Base-by-base conservation (phyloP, 257 asterid species). In the Plantago elongata region DNA sequence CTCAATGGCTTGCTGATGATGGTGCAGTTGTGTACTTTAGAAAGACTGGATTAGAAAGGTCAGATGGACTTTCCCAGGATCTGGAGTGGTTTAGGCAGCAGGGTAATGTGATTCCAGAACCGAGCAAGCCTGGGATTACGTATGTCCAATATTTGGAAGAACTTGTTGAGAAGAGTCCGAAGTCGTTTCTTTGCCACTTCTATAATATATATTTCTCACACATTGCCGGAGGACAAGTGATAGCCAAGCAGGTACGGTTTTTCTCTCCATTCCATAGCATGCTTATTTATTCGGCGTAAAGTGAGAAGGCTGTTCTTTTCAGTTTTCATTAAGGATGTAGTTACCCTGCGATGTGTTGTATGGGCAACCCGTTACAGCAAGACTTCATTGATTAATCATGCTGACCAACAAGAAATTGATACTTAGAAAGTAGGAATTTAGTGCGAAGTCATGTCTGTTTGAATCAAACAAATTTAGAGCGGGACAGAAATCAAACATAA, bases 171-270 rank as follows among this genome's bases (percentile, higher is more conserved):
- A 78, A 68, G 66, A 83, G 81, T 57, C 97, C 95, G 37, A 85
- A 89, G 5, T 60, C 83, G 59, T 92, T 92, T 69, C 88, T 89
- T 57, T 64, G 81, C 74, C 97, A 92, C 65, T 89, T 89, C 38
- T 92, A 92, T 82, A 92, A 92, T 73, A 84, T 92, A 48, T 86
- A 92, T 77, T 92, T 88, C 82, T 81, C 97, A 27, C 95, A 89
- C 76, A 81, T 92, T 42, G 82, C 93, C 7, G 98, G 95, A 58
- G 97, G 97, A 67, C 97, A 89, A 75, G 84, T 89, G 51, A 81
- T 92, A 47, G 78, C 90, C 64, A 84, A 79, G 73, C 82, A 84
- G 98, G 98, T 91, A 70, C 60, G 12, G 6, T 14, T 54, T 45
- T 58, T 9, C 50, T 40, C 5, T 22, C 27, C 27, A 38, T 22